Evolutionary conservation across 306 rosid species (phyloP), one percentile per base, ranked within the genome.

Genomic region (Vicia sativa): DNA sequence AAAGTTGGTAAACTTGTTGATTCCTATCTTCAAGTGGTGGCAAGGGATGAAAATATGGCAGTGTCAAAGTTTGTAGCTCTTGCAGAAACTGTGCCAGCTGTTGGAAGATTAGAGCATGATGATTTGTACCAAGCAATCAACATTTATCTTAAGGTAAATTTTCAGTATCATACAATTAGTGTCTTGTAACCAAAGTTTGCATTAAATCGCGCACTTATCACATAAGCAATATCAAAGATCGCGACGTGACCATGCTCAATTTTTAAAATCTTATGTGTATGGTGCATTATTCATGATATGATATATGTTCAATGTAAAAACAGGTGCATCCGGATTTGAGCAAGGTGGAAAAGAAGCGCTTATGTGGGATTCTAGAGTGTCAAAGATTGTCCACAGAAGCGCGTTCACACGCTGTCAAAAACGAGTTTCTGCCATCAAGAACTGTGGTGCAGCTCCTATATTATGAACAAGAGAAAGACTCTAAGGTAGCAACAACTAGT

Each of bases 1-100:
- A 88, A 81, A 44, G 89, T 87, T 35, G 91, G 88, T 57, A 93
- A 86, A 82, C 83, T 93, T 72, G 73, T 93, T 26, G 98, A 93
- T 85, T 80, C 88, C n/a, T 93, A 93, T 72, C 96, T 93, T 67
- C 96, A 87, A 78, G 89, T 84, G 42, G 84, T 88, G 10, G 96
- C 92, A 41, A 86, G 74, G 76, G 97, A 90, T 78, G 83, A 43
- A 37, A 82, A 84, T 11, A 83, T 90, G 96, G 83, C 91, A 6
- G 89, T 90, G 23, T 72, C 82, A 3, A 90, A 93, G 73, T 70
- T 93, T 58, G 87, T 77, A 8, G 71, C 85, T 72, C 80, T 93
- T 31, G 86, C 87, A 19, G 91, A 93, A 80, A 70, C 93, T 29
- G 78, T 93, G 55, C 96, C 98, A 3, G 96, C 86, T 67, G 74